These are phyloP conservation scores for Coemansia sp. DNA, from an alignment of 371 early-diverging fungal species.

Conservation along the genomic window DNA sequence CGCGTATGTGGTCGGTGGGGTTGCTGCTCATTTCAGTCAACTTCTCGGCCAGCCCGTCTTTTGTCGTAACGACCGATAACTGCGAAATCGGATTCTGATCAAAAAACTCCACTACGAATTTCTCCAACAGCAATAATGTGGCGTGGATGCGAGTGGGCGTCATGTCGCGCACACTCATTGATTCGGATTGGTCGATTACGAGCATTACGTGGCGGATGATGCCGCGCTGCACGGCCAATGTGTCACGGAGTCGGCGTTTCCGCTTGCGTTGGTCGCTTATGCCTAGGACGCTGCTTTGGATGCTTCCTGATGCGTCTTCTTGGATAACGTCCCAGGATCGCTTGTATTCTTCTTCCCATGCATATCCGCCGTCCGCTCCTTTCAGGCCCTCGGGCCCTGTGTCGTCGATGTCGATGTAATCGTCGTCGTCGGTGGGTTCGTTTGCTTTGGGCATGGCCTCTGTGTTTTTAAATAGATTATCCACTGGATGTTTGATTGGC, in stretches of 20 bases:
- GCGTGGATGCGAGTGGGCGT: slow-evolving; percentile 77
- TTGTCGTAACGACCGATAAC: slow-evolving; percentile 81
- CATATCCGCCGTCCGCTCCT: slow-evolving; percentile 60
- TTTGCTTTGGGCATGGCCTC: slow-evolving; percentile 11
- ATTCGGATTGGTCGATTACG: slow-evolving; percentile 77
- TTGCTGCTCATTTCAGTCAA: slow-evolving; percentile 75
- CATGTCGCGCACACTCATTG: slow-evolving; percentile 84
- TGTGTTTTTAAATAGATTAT: background rate
- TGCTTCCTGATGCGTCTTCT: slow-evolving; percentile 86
- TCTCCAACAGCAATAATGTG: slow-evolving; percentile 64
- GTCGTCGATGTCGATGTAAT: slow-evolving; percentile 49
- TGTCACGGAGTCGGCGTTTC: slow-evolving; percentile 69
- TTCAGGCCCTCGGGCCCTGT: slow-evolving; percentile 45
- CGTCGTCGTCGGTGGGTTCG: slow-evolving; percentile 33
- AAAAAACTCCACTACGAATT: slow-evolving; percentile 84
- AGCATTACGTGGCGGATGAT: slow-evolving; percentile 87
- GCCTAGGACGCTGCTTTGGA: slow-evolving; percentile 72
- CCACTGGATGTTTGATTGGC: background rate
- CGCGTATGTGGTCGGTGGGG: slow-evolving; percentile 44
- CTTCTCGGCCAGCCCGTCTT: slow-evolving; percentile 85
- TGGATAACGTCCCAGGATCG: slow-evolving; percentile 92
- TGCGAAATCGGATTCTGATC: slow-evolving; percentile 95
- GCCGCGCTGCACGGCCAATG: slow-evolving; percentile 80
- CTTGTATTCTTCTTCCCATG: slow-evolving; percentile 96
- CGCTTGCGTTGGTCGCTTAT: slow-evolving; percentile 75